Evolutionary conservation across 1,139 yeast species (phyloP).

Genomic region (Yamadazyma triangularis): DNA sequence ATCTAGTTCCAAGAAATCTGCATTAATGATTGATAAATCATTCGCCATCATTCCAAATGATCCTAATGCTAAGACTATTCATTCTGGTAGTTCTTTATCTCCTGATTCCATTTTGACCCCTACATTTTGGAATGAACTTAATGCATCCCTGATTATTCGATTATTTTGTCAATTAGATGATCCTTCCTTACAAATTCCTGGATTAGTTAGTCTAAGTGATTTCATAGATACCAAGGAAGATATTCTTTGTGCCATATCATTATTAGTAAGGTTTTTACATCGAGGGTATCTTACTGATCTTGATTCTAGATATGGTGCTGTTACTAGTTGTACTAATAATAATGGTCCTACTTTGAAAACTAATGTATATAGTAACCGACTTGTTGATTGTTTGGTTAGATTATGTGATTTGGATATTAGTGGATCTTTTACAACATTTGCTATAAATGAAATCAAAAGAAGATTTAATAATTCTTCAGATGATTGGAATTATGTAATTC

Average conservation of each 20-base stretch:
- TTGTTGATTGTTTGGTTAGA: constrained; percentile 29
- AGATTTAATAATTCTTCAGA: constrained; percentile 8
- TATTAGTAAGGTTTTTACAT: constrained; percentile 21
- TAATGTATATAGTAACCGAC: constrained; percentile 28
- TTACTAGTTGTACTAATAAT: constrained; percentile 23
- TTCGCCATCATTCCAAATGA: constrained; percentile 25
- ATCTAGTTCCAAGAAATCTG: constrained; percentile 16
- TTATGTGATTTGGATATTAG: constrained; percentile 17
- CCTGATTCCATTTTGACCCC: constrained; percentile 6
- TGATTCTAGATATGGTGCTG: constrained; percentile 22
- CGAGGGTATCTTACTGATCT: constrained; percentile 27
- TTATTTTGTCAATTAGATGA: constrained; percentile 30
- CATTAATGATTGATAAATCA: constrained; percentile 25
- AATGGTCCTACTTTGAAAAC: constrained; percentile 12
- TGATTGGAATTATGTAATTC: constrained; percentile 28
- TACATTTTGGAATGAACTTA: constrained; percentile 30
- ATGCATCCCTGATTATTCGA: constrained; percentile 32
- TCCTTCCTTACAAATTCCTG: constrained; percentile 29
- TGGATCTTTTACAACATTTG: constrained; percentile 16
- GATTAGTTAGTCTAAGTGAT: constrained; percentile 27
- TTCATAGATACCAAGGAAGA: constrained; percentile 15
- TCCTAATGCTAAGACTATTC: constrained; percentile 14
- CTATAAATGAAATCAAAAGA: constrained; percentile 18
- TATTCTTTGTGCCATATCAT: constrained; percentile 13
- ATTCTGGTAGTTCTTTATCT: constrained; percentile 6